A percentile compares a stretch with the other conserved stretches of the same genome.
Conservation (phyloP, 2,329 filamentous ascomycete genomes). For the Pseudocercospora fuligena region DNA sequence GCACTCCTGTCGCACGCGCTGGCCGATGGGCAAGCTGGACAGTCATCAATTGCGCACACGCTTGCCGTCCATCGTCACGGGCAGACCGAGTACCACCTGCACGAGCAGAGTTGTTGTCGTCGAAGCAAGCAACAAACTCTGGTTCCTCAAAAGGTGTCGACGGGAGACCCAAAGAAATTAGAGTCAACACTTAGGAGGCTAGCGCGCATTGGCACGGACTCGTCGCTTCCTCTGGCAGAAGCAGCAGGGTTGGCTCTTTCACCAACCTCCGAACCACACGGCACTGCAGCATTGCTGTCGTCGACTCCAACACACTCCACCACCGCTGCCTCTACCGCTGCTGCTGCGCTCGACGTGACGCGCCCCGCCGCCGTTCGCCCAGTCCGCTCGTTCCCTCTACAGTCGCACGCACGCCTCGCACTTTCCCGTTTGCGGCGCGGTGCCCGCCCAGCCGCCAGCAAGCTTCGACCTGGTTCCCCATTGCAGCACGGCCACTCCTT, state of each 20-base stretch:
- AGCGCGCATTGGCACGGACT: not conserved
- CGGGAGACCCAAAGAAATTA: not conserved
- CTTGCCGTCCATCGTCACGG: not conserved
- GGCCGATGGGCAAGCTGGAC: not conserved
- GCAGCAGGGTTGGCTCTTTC: slow-evolving; percentile 8
- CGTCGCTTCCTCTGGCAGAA: not conserved
- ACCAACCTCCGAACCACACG: not conserved
- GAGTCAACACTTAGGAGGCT: not conserved
- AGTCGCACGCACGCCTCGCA: slow-evolving; percentile 3
- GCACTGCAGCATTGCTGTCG: slow-evolving; percentile 7
- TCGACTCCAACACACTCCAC: not conserved
- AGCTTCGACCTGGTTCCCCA: slow-evolving; percentile 20
- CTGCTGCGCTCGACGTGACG: slow-evolving; percentile 14
- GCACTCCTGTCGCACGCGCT: slow-evolving; percentile 17
- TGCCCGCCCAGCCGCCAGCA: slow-evolving; percentile 18
- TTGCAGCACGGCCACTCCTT: slow-evolving; percentile 17
- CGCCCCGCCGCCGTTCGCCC: slow-evolving; percentile 11
- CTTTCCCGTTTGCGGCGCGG: slow-evolving; percentile 23
- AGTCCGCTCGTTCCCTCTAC: slow-evolving; percentile 3
- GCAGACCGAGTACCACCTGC: not conserved
- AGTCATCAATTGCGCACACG: not conserved
- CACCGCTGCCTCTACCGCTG: slow-evolving; percentile 10
- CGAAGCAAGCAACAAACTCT: not conserved
- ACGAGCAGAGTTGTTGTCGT: slow-evolving; percentile 2
- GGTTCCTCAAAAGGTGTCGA: too few species aligned